Conservation (phyloP, 148 eudicot genomes). For the Rhododendron ovatum region DNA sequence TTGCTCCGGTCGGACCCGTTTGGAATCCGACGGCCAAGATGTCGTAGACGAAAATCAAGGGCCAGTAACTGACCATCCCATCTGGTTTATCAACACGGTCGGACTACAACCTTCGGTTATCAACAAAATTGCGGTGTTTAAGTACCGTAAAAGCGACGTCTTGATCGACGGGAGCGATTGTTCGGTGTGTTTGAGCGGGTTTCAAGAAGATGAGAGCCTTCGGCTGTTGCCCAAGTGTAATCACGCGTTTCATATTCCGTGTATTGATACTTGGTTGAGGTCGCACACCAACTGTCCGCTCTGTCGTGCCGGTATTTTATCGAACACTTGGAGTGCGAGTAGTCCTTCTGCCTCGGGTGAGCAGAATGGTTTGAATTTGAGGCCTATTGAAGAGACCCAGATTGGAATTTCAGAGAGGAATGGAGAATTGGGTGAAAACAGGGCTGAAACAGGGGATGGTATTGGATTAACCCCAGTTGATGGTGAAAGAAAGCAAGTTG, state of each 20-base stretch:
- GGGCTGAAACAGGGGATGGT: constrained; percentile 4
- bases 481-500: constrained; percentile 6
- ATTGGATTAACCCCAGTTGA: not conserved
- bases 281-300: constrained; percentile 64
- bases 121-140: constrained; percentile 36
- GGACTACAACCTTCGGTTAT: constrained; percentile 52
- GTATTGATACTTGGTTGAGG: constrained; percentile 69
- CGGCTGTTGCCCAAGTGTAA: constrained; percentile 61
- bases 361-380: constrained; percentile 11
- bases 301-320: constrained; percentile 47
- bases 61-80: constrained; percentile 43
- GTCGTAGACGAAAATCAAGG: constrained; percentile 22
- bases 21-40: not conserved
- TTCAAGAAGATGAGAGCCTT: constrained; percentile 45
- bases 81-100: constrained; percentile 55
- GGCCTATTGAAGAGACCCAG: constrained; percentile 9
- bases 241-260: constrained; percentile 66
- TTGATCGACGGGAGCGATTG: constrained; percentile 51
- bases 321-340: constrained; percentile 9
- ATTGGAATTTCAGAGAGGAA: constrained; percentile 21
- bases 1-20: constrained; percentile 17
- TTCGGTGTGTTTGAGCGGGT: constrained; percentile 55
- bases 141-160: constrained; percentile 33
- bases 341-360: constrained; percentile 18
- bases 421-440: constrained; percentile 16